A percentile compares a stretch with the other conserved stretches of the same genome.
These are phyloP conservation scores for Botrytis pseudocinerea DNA, from an alignment of 2,329 filamentous ascomycete genomes.

Conservation along the genomic window DNA sequence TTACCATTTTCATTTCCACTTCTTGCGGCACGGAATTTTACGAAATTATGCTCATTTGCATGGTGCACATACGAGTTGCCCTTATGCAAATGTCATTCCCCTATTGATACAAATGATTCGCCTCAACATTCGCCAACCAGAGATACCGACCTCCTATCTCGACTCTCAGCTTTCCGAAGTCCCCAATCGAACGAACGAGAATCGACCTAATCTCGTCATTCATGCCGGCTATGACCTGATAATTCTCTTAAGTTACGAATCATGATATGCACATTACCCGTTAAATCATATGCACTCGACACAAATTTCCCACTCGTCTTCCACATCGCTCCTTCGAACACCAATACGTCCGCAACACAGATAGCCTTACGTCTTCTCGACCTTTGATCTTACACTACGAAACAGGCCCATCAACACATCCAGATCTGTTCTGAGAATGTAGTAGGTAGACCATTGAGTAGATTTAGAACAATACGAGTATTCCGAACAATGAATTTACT, in stretches of 20 bases:
- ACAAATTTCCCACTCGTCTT: conserved; percentile 31
- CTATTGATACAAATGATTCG: conserved; percentile 42
- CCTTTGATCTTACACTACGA: conserved; percentile 29
- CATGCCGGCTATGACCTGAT: conserved; percentile 42
- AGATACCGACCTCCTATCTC: conserved; percentile 43
- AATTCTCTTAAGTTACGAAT: conserved; percentile 41
- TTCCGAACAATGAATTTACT: conserved; percentile 16
- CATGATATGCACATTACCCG: conserved; percentile 33
- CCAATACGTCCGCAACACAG: conserved; percentile 17
- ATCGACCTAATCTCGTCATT: conserved; percentile 44
- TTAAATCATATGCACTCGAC: conserved; percentile 27
- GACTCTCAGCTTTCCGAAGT: conserved; percentile 41
- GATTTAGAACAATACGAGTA: conserved; percentile 23
- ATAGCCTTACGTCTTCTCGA: conserved; percentile 33
- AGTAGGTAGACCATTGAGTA: conserved; percentile 33
- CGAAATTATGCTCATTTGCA: conserved; percentile 43
- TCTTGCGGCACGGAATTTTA: conserved; percentile 42
- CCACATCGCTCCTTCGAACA: conserved; percentile 36
- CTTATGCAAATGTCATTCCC: conserved; percentile 35
- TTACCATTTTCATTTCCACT: conserved; percentile 37
- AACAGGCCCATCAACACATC: conserved; percentile 28
- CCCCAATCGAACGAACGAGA: conserved; percentile 42
- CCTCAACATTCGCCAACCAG: conserved; percentile 41
- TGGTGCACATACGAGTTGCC: conserved; percentile 35
- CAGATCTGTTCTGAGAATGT: conserved; percentile 36